phyloP scores from a whole-genome alignment of 164 flowering plant genomes.

The Aristolochia contorta region DNA sequence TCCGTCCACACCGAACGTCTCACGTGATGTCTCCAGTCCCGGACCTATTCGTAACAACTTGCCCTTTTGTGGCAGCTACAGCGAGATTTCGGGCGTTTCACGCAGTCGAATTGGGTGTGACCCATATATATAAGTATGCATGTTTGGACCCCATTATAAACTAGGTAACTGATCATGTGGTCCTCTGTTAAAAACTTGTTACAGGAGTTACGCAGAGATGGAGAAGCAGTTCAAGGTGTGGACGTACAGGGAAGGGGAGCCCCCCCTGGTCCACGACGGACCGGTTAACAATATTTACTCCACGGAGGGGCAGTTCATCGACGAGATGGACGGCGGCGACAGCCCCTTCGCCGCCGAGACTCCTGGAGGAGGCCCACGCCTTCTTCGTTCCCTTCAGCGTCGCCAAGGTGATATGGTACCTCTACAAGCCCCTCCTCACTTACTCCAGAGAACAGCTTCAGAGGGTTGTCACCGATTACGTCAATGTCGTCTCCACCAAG shows the following conservation, averaged over 20 bases:
- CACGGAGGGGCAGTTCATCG: slow-evolving; percentile 63
- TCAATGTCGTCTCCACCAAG: slow-evolving; percentile 3
- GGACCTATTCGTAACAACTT: too few species aligned
- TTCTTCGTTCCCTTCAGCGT: slow-evolving; percentile 2
- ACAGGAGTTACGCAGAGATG: slow-evolving; percentile 72
- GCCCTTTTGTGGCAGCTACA: too few species aligned
- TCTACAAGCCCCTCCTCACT: slow-evolving; percentile 1
- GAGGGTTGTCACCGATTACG: slow-evolving; percentile 1
- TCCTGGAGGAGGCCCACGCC: slow-evolving; percentile 3
- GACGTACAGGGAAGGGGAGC: slow-evolving; percentile 63
- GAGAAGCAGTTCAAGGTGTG: slow-evolving; percentile 60
- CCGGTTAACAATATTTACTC: slow-evolving; percentile 70
- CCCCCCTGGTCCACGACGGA: slow-evolving; percentile 55
- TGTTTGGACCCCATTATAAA: too few species aligned
- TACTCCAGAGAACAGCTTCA: slow-evolving; percentile 2
- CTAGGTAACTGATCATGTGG: too few species aligned
- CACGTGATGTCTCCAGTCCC: too few species aligned
- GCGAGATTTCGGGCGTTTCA: too few species aligned
- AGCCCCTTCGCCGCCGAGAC: slow-evolving; percentile 17
- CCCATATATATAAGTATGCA: too few species aligned
- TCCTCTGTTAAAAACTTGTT: too few species aligned
- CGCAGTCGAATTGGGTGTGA: too few species aligned
- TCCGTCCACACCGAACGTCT: too few species aligned
- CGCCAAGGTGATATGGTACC: slow-evolving; percentile 1
- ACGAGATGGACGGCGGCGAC: slow-evolving; percentile 42